Evolutionary conservation across 176 grass and related monocot species (phyloP).

Genomic region (Oryza brachyantha): DNA sequence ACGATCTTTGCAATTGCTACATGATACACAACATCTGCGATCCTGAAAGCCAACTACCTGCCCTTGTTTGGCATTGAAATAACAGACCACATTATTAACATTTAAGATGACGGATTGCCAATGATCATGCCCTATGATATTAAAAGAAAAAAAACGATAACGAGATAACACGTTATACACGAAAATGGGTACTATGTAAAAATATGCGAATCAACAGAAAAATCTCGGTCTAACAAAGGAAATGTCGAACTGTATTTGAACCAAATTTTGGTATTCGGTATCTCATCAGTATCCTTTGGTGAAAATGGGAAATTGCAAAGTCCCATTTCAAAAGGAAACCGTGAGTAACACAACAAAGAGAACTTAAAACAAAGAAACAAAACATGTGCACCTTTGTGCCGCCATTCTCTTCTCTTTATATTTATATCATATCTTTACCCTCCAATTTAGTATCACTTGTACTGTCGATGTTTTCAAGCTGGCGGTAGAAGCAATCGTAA

Average conservation of each 20-base stretch:
- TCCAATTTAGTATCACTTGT: background rate
- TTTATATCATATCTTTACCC: background rate
- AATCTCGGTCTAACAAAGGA: background rate
- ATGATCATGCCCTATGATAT: background rate
- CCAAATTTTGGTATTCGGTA: background rate
- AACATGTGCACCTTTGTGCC: background rate
- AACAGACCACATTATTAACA: background rate
- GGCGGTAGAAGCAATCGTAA: background rate
- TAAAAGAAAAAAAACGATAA: too few species aligned
- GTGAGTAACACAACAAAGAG: background rate
- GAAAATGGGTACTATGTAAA: background rate
- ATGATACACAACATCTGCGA: background rate
- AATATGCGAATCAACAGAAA: background rate
- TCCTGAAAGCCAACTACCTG: background rate
- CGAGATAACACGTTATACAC: background rate
- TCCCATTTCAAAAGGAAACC: background rate
- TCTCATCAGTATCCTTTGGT: background rate
- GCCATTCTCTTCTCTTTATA: background rate
- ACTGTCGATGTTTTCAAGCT: background rate
- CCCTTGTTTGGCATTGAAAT: background rate
- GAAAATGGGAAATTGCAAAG: background rate
- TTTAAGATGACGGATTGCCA: background rate
- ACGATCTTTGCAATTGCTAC: background rate
- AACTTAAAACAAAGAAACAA: background rate
- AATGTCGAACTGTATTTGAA: background rate